Base-by-base conservation (phyloP, 495 filamentous ascomycete species). In the Neohortaea acidophila region DNA sequence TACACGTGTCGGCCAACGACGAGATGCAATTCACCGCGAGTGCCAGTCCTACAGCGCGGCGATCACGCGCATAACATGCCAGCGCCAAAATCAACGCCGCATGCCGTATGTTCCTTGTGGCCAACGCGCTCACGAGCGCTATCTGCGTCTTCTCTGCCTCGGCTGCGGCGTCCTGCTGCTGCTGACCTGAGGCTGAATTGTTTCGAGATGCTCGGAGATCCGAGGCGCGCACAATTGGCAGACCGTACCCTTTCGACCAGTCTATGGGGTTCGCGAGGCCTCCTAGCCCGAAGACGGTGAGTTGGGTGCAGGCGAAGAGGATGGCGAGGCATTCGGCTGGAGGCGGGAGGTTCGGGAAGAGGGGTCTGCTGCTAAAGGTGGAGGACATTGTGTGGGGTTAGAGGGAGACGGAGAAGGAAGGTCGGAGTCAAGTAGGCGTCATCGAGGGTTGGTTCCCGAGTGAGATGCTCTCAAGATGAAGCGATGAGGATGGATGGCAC, bases 281-380 rank as follows among this genome's bases (percentile, higher is more conserved):
- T 18, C 19, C 39, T 18, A 47, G 39, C 15, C 44, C 44, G 44
- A 47, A 47, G 38, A 47, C 21, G 25, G 44, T 36, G 9, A 47
- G 19, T 38, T 47, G 33, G 21, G 34, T 27, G 39, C 38, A 41
- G 44, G 38, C 44, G 38, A 47, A 32, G n/a, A 42, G 38, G 38
- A 47, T 41, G 36, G 44, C 44, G 27, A 47, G 39, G 44, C 31
- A 36, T 42, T 47, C 44, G 33, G 44, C 38, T 2, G 44, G 38
- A 25, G 38, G 38, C 11, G 44, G 44, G 13, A 47, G 44, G 38
- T 33, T 4, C 18, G 20, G 14, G 19, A 14, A 14, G 27, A 37
- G 26, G 13, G 17, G n/a, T n/a, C n/a, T n/a, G n/a, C n/a, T n/a
- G n/a, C n/a, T n/a, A n/a, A n/a, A n/a, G n/a, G n/a, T 36, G 19